Evolutionary conservation across 1,139 yeast species (phyloP), one percentile per base, ranked within the genome.

Genomic region (Yamadazyma dushanensis): DNA sequence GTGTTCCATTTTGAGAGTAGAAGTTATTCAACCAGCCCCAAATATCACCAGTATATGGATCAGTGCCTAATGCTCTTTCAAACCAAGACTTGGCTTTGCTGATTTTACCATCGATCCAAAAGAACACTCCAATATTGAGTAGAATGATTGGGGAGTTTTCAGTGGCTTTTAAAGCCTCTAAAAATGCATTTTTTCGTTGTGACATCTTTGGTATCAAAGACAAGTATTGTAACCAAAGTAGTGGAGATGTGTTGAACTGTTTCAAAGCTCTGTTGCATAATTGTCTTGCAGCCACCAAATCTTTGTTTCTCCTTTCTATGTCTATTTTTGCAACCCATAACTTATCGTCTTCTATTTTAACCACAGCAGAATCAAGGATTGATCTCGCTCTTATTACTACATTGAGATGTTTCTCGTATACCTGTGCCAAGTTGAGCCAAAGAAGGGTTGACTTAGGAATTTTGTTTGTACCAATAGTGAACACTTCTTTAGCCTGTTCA

Each of bases 41-140:
- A 4, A 72, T 59, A 56, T 90, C 97, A 3, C 96, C 97, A 53
- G 70, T 73, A 11, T 59, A 63, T 1, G 64, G 56, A 41, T 82
- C 80, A n/a, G 67, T 65, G 9, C 30, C 38, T 14, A 80, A 53
- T 3, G 94, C 83, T 35, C 89, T 70, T 31, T 83, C 83, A 45
- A 89, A 76, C 92, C 96, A 90, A 11, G 80, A 70, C 38, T 68
- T 66, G 0, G 95, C 89, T 46, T 81, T 82, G 2, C 73, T 59
- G 26, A 69, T 59, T 47, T 85, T 86, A 0, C 85, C 83, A 23
- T 79, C 86, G 3, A 63, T 51, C 83, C 85, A 85, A 47, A 88
- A 80, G 43, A 78, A 76, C 5, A 72, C 61, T 0, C 94, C 97
- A 32, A 87, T 80, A 1, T 77, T 70, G 17, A 78, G 47, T 16